Evolutionary conservation across 108 stramenopile genomes (phyloP).

Genomic region (Cylindrotheca closterium): DNA sequence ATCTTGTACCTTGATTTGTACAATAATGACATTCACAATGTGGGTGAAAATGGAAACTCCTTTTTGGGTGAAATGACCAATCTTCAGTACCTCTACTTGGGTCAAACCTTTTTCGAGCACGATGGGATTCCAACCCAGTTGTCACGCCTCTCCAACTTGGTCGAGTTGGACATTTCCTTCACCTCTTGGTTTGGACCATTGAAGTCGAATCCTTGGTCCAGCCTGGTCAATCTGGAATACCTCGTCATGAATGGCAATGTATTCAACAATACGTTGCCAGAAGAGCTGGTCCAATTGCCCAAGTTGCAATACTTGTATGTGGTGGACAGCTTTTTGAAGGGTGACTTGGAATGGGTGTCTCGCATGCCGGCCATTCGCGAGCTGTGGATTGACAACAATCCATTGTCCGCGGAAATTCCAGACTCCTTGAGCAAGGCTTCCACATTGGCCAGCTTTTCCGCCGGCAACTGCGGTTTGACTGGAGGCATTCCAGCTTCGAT

Average conservation of each 20-base stretch:
- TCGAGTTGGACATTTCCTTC: constrained; percentile 30
- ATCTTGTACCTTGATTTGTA: constrained; percentile 28
- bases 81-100: constrained; percentile 30
- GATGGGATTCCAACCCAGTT: constrained; percentile 24
- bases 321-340: constrained; percentile 28
- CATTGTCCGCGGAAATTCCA: constrained; percentile 8
- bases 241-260: constrained; percentile 24
- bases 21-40: constrained; percentile 41
- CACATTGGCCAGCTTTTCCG: constrained; percentile 20
- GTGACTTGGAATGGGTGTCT: constrained; percentile 29
- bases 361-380: constrained; percentile 4
- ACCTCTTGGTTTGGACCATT: constrained; percentile 17
- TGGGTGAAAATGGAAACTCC: constrained; percentile 36
- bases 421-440: constrained; percentile 9
- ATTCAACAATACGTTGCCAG: constrained; percentile 36
- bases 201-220: constrained; percentile 1
- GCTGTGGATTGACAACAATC: constrained; percentile 19
- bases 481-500: constrained; percentile 20
- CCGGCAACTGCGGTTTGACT: constrained; percentile 4
- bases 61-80: constrained; percentile 39
- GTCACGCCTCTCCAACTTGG: constrained; percentile 17
- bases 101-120: constrained; percentile 28
- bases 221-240: constrained; percentile 18
- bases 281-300: constrained; percentile 24
- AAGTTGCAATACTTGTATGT: constrained; percentile 41